Conservation (phyloP, 768 basidiomycete genomes). For the Lepiota venenata region DNA sequence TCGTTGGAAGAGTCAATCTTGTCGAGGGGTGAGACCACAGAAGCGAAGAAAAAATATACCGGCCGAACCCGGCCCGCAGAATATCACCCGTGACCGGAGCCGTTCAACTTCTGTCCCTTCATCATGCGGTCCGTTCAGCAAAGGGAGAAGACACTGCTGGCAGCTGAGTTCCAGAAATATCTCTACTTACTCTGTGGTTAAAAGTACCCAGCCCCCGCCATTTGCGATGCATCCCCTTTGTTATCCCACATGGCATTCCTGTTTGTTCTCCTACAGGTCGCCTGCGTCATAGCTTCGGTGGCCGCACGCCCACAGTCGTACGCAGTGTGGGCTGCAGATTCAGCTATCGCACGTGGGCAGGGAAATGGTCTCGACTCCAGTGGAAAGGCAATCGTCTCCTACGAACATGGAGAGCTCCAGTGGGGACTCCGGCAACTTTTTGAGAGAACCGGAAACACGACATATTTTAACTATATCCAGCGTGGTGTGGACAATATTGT, state of each 20-base stretch:
- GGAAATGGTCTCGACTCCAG: slow-evolving; percentile 35
- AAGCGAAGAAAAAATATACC: no score
- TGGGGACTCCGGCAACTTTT: slow-evolving; percentile 39
- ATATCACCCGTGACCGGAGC: no score
- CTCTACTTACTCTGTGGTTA: neutral
- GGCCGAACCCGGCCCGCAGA: no score
- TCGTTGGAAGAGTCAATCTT: no score
- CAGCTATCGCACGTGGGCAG: slow-evolving; percentile 38
- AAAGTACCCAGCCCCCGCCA: no score
- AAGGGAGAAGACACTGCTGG: neutral
- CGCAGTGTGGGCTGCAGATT: slow-evolving; percentile 44
- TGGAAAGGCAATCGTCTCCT: slow-evolving; percentile 33
- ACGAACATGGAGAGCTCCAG: slow-evolving; percentile 38
- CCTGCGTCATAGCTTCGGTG: neutral
- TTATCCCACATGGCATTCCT: no score
- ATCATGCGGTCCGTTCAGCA: neutral
- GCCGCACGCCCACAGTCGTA: slow-evolving; percentile 33
- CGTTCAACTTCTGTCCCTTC: no score
- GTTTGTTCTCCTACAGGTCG: neutral
- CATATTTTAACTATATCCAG: slow-evolving; percentile 39
- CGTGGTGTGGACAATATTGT: slow-evolving; percentile 36
- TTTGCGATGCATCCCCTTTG: neutral
- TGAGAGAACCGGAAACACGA: slow-evolving; percentile 36
- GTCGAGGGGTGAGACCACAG: no score
- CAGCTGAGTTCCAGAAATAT: neutral